phyloP scores from a whole-genome alignment of 139 green algal species.

The Chlamydomonas applanata region DNA sequence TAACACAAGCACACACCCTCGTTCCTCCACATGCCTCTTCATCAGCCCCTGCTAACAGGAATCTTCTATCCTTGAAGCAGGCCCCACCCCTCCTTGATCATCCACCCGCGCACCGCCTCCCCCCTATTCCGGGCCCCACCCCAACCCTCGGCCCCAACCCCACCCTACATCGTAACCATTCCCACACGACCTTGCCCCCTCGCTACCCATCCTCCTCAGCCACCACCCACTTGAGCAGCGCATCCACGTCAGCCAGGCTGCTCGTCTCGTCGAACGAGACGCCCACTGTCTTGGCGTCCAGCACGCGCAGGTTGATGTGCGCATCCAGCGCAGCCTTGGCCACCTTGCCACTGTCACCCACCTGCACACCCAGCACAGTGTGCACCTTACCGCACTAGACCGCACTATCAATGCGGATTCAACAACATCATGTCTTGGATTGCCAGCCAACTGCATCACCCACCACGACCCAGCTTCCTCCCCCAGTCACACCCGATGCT shows the following conservation, averaged over 20 bases:
- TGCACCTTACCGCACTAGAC: not conserved
- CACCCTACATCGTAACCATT: not conserved
- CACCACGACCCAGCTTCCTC: no score
- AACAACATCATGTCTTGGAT: no score
- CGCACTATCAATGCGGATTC: no score
- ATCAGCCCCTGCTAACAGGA: no score
- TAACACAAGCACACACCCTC: no score
- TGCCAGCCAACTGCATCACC: no score
- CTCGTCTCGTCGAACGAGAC: slow-evolving; percentile 95
- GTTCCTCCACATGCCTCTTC: no score
- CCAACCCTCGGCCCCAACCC: not conserved
- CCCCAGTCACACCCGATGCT: no score
- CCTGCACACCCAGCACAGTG: slow-evolving; percentile 15
- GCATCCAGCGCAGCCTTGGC: slow-evolving; percentile 23
- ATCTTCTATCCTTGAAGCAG: no score
- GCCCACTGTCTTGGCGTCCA: slow-evolving; percentile 68
- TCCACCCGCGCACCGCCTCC: not conserved
- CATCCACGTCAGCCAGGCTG: slow-evolving; percentile 83
- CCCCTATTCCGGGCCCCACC: not conserved
- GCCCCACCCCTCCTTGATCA: no score
- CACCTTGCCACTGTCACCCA: slow-evolving; percentile 52
- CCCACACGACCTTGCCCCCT: no score
- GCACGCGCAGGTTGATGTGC: slow-evolving; percentile 84
- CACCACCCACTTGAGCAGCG: slow-evolving; percentile 63
- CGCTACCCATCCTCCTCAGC: no score